Base-by-base conservation (phyloP, 164 flowering plant species). In the Berberis vulgaris region DNA sequence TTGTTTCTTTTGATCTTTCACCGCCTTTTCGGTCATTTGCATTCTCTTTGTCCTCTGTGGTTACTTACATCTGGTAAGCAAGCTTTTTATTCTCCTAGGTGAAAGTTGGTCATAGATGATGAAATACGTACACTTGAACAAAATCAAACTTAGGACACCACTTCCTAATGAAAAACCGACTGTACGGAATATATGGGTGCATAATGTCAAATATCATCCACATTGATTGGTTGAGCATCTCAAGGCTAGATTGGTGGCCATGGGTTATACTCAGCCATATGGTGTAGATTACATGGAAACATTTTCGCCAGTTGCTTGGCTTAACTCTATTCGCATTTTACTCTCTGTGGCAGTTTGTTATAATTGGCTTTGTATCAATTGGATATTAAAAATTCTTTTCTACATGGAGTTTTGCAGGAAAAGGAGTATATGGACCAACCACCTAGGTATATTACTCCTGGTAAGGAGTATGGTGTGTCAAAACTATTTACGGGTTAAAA, bases 331-430 rank as follows among this genome's bases (percentile, higher is more conserved):
- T 40, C 43, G 60, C 1, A 55, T 55, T 12, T 38, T 57, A 9
- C 8, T 57, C 2, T 57, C 60, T 2, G 4, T 57, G 1, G 5
- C 2, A 5, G 60, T 41, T 4, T 57, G 60, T 41, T 7, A 41
- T 7, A 1, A 7, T 40, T 63, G 58, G 47, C 66, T 41, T 53
- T 63, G 2, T 53, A 52, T 10, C 39, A 53, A n/a, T 38, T 63
- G 1, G 59, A 63, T 53, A 41, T 63, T 2, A n/a, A 63, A 50
- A 63, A 62, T 41, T 44, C 66, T 6, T 63, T 63, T 43, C 13
- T 53, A 5, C 66, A 50, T 42, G 58, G 58, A 3, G 49, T 45
- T 12, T 54, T 63, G 43, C 4, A 5, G 2, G 59, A 63, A 40
- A 12, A 52, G 7, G 47, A 52, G 3, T 63, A 52, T 44, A 63